Percentiles rank a stretch among this genome's conserved stretches.
These are phyloP conservation scores for Dictyostelium gargantuum DNA, from an alignment of 208 protist species.

Conservation along the genomic window DNA sequence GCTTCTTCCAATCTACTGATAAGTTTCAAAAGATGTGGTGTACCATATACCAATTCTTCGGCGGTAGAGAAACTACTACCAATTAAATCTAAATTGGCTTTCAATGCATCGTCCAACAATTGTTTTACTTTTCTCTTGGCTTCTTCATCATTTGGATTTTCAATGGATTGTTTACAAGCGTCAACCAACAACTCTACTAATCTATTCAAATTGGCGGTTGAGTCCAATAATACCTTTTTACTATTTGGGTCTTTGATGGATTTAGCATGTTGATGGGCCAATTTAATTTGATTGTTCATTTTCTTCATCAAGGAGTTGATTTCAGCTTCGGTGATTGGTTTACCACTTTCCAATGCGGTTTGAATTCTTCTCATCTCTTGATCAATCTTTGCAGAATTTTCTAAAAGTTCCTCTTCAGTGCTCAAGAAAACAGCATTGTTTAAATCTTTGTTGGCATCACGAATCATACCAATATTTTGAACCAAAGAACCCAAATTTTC, in stretches of 20 bases:
- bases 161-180: constrained; percentile 1
- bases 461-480: neutral
- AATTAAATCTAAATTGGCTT: constrained; percentile 23
- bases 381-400: constrained; percentile 50
- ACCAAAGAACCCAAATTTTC: neutral
- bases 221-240: neutral
- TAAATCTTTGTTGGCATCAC: constrained; percentile 26
- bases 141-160: neutral
- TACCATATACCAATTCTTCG: constrained; percentile 40
- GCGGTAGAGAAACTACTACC: neutral
- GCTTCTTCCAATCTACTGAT: constrained; percentile 38
- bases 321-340: neutral
- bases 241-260: constrained; percentile 9
- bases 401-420: constrained; percentile 25
- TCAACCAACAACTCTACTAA: neutral
- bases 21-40: constrained; percentile 26
- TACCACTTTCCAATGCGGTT: neutral
- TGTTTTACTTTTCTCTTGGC: neutral
- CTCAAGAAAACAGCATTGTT: constrained; percentile 11
- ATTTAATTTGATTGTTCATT: constrained; percentile 44
- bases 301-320: constrained; percentile 6
- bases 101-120: neutral
- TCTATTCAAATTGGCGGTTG: neutral
- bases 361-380: constrained; percentile 39
- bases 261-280: constrained; percentile 38